Percentiles rank a stretch among this genome's conserved stretches.
Conservation (phyloP, 192 early-diverging fungal species). For the Backusella circina region DNA sequence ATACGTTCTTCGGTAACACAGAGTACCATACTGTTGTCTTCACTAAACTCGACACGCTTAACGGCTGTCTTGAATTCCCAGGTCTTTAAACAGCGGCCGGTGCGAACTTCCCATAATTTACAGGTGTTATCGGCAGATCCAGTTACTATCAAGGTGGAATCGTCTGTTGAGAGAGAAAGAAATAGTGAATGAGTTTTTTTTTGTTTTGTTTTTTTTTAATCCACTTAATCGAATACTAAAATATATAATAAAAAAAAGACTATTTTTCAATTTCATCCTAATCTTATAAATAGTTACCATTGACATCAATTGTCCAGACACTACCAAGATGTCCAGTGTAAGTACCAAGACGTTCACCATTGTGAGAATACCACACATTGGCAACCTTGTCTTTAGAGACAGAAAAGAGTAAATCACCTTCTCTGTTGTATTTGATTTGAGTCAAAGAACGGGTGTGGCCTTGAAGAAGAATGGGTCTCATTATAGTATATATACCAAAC, state of each 20-base stretch:
- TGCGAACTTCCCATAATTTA: slow-evolving; percentile 88
- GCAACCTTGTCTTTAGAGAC: slow-evolving; percentile 92
- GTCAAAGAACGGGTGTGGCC: slow-evolving; percentile 96
- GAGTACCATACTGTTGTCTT: slow-evolving; percentile 83
- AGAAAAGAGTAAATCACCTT: slow-evolving; percentile 96
- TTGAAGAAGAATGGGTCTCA: slow-evolving; percentile 92
- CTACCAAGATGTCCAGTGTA: slow-evolving; percentile 91
- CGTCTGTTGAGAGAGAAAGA: slow-evolving; percentile 38
- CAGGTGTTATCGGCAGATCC: slow-evolving; percentile 90
- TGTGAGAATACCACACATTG: slow-evolving; percentile 95
- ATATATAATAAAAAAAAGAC: too few relatives aligned
- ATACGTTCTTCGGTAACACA: slow-evolving; percentile 94
- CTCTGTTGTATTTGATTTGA: slow-evolving; percentile 95
- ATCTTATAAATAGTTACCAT: slow-evolving; percentile 66
- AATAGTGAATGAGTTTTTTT: not conserved
- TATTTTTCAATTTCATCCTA: not conserved
- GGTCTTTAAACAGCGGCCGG: slow-evolving; percentile 84
- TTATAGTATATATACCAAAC: slow-evolving; percentile 4
- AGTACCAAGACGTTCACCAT: slow-evolving; percentile 94
- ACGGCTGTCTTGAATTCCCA: slow-evolving; percentile 91
- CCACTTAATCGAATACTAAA: not conserved
- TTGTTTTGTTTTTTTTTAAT: not conserved
- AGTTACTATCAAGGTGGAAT: slow-evolving; percentile 74
- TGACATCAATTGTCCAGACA: slow-evolving; percentile 93
- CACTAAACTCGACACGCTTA: slow-evolving; percentile 84